Conservation (phyloP, 257 asterid species). For the Avicennia marina region DNA sequence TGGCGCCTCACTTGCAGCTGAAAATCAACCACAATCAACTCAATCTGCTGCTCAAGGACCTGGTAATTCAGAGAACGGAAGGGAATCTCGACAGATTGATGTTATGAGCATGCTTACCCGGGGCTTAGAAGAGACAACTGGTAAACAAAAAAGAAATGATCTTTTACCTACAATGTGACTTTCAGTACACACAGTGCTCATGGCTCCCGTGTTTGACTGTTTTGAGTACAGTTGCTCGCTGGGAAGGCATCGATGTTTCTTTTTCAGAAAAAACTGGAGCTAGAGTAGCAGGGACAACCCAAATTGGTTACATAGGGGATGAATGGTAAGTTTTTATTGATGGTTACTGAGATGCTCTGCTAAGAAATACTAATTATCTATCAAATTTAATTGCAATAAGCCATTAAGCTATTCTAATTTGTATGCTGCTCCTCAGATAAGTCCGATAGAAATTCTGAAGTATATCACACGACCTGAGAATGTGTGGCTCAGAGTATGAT, state of each 20-base stretch:
- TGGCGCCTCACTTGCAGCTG: slow-evolving; percentile 29
- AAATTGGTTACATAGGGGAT: slow-evolving; percentile 77
- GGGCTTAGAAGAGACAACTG: slow-evolving; percentile 62
- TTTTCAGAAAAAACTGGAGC: slow-evolving; percentile 26
- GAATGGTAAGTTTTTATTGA: slow-evolving; percentile 60
- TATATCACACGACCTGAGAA: too few species aligned
- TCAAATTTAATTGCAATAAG: neutral
- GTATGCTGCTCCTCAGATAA: too few species aligned
- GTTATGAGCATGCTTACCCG: slow-evolving; percentile 50
- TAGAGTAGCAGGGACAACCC: slow-evolving; percentile 21
- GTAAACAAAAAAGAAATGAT: slow-evolving; percentile 29
- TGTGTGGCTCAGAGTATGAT: too few species aligned
- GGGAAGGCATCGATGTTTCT: slow-evolving; percentile 56
- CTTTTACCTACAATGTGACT: neutral
- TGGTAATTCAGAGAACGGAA: slow-evolving; percentile 16
- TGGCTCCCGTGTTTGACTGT: slow-evolving; percentile 17
- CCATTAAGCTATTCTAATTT: neutral
- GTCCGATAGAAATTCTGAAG: too few species aligned
- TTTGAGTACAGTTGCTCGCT: slow-evolving; percentile 65
- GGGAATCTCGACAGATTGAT: slow-evolving; percentile 27
- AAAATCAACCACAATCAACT: slow-evolving; percentile 23
- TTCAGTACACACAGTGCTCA: neutral
- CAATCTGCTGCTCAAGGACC: slow-evolving; percentile 23
- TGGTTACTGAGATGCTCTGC: neutral
- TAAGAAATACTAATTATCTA: neutral